Evolutionary conservation across 768 basidiomycete species (phyloP), one percentile per base, ranked within the genome.

Genomic region (Tricholomella constricta): DNA sequence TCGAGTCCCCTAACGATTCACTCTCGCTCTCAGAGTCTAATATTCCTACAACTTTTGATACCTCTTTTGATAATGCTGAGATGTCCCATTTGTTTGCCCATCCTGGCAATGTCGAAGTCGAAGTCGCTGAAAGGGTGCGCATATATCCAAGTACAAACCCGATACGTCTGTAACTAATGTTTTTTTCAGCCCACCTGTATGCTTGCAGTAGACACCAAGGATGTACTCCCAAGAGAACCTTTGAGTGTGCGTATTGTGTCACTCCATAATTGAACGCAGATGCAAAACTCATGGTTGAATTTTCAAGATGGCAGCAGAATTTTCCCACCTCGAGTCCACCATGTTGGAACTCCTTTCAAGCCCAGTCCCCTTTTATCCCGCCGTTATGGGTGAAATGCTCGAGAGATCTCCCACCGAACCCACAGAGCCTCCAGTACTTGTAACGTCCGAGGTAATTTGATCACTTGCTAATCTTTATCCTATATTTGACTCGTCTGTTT

Each of bases 11-110:
- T 45, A 61, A 68, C 31, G 57, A 32, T 32, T 68, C 65, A 8
- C 62, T 68, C 31, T 65, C 60, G 19, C 55, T 68, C 36, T 64
- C 65, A 26, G 63, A 67, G 34, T 63, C 62, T 15, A 58, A 56
- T 29, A 38, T 68, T 32, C 67, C 67, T 7, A 48, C 48, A 17
- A 65, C 54, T 25, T 69, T 70, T 54, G 67, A 72, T 25, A 26
- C 58, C 15, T 56, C 62, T 38, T 31, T 42, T 15, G 59, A 52
- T 42, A 32, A n/a, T 11, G 32, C 7, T 32, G 51, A 53, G 17
- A n/a, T 51, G 11, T 53, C 56, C 6, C 36, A 26, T 38, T 54
- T 27, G 20, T 35, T 54, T 41, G 41, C 35, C 14, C 45, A 48
- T 19, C 54, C 43, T 8, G 17, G 22, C 23, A 12, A 22, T 23